Base-by-base conservation (phyloP, 495 filamentous ascomycete species). In the Lepidopterella palustris region DNA sequence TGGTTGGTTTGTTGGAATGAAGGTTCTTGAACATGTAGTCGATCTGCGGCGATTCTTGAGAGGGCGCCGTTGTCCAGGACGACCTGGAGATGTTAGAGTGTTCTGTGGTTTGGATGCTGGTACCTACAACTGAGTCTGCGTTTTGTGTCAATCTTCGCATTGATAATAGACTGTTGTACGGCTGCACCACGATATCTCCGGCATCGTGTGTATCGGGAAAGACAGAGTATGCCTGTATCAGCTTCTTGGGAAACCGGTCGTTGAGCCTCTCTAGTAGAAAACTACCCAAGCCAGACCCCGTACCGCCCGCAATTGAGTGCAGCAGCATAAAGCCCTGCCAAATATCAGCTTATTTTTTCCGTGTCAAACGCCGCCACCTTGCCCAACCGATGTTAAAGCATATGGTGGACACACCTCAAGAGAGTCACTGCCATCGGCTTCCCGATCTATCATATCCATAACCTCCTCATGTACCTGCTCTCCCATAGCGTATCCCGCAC, bases 371-470 rank as follows among this genome's bases (percentile, higher is more conserved):
- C n/a, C n/a, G n/a, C n/a, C n/a, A n/a, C n/a, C n/a, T n/a, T n/a
- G n/a, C n/a, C n/a, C n/a, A 52, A n/a, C n/a, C n/a, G n/a, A n/a
- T n/a, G n/a, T n/a, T n/a, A 11, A 11, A 23, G 18, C 23, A 23
- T 29, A 55, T 15, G 29, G 28, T 35, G 10, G 31, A 26, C 62
- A 4, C 35, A 90, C 88, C 79, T 98, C 93, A 23, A 98, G 78
- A 32, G 91, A 96, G 71, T 98, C 93, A 75, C 92, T 97, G 21
- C 93, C 93, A 73, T 98, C 93, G 18, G 93, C 93, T 73, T 98
- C 93, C 57, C 93, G 87, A 72, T 98, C 95, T 65, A 98, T 97
- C 92, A 98, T 98, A 72, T 98, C 93, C 79, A 97, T 88, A 55
- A 98, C 89, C 71, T 97, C 93, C 69, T 98, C 93, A 63, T 96